Evolutionary conservation across 345 rosid genomes (phyloP).

Genomic region (Murraya paniculata): DNA sequence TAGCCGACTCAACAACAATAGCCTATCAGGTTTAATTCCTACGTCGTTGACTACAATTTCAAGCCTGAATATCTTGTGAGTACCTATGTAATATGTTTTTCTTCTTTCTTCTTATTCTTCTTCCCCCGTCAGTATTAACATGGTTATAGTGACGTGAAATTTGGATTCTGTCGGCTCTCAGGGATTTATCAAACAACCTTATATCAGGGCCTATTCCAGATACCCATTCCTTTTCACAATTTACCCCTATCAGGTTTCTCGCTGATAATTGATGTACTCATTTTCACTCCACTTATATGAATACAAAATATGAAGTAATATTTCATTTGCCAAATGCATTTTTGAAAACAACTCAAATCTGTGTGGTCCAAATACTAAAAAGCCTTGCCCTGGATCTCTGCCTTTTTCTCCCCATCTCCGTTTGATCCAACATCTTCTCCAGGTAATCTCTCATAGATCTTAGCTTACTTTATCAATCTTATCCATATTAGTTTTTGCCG

Average conservation of each 20-base stretch:
- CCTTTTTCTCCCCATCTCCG: conserved; percentile 99
- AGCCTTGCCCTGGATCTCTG: conserved; percentile 96
- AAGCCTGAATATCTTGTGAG: too few relatives aligned
- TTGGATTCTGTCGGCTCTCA: conserved; percentile 7
- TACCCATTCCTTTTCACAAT: conserved; percentile 21
- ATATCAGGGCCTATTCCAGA: conserved; percentile 39
- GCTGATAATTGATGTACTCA: neutral
- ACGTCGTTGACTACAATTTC: too few relatives aligned
- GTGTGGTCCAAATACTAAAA: conserved; percentile 92
- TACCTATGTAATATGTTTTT: too few relatives aligned
- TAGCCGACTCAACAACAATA: conserved; percentile 49
- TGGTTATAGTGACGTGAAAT: neutral
- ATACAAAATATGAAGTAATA: conserved; percentile 6
- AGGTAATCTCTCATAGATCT: conserved; percentile 37
- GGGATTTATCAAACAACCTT: conserved; percentile 41
- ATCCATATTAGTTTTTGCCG: neutral
- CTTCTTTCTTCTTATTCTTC: too few relatives aligned
- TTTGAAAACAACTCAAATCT: conserved; percentile 88
- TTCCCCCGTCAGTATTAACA: too few relatives aligned
- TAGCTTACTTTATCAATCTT: neutral
- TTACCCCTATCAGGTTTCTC: conserved; percentile 35
- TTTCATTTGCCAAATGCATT: conserved; percentile 43
- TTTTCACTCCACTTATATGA: neutral
- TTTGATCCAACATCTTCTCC: conserved; percentile 74
- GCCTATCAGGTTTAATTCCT: neutral